Evolutionary conservation across 352 stramenopile species (phyloP).

Genomic region (Globisporangium cylindrosporum): DNA sequence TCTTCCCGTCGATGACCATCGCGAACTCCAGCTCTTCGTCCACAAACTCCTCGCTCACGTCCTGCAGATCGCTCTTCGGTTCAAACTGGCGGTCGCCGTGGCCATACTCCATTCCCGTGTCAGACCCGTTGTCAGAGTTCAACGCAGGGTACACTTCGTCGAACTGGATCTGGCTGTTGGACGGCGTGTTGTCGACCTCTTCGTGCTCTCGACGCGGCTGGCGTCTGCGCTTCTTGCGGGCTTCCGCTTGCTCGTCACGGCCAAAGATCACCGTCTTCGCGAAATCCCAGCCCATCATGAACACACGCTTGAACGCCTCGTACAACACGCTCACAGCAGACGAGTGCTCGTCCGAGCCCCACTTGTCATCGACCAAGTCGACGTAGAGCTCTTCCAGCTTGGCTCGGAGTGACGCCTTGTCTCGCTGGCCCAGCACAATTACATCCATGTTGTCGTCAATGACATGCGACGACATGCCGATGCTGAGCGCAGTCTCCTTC

Average conservation of each 20-base stretch:
- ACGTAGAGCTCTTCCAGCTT: conserved; percentile 85
- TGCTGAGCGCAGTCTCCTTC: conserved; percentile 85
- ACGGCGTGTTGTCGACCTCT: conserved; percentile 28
- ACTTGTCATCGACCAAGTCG: conserved; percentile 86
- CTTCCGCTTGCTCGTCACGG: conserved; percentile 66
- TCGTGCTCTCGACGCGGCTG: conserved; percentile 40
- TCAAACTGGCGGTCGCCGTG: conserved; percentile 70
- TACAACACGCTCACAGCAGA: conserved; percentile 72
- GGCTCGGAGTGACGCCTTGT: conserved; percentile 71
- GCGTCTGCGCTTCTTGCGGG: conserved; percentile 65
- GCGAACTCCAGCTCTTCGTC: conserved; percentile 85
- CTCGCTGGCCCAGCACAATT: conserved; percentile 78
- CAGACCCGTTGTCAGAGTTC: conserved; percentile 49
- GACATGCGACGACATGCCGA: conserved; percentile 88
- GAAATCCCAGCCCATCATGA: conserved; percentile 64
- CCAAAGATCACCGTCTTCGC: conserved; percentile 69
- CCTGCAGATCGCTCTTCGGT: conserved; percentile 40
- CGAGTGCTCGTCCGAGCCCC: conserved; percentile 80
- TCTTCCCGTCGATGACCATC: conserved; percentile 90
- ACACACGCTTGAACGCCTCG: conserved; percentile 70
- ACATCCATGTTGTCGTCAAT: conserved; percentile 91
- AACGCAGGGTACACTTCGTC: conserved; percentile 70
- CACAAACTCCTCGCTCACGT: conserved; percentile 43
- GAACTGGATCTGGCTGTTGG: conserved; percentile 42
- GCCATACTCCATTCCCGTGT: conserved; percentile 51